A percentile compares a stretch with the other conserved stretches of the same genome.
These are phyloP conservation scores for Achaetomium macrosporum DNA, from an alignment of 2,329 filamentous ascomycete genomes.

Conservation along the genomic window DNA sequence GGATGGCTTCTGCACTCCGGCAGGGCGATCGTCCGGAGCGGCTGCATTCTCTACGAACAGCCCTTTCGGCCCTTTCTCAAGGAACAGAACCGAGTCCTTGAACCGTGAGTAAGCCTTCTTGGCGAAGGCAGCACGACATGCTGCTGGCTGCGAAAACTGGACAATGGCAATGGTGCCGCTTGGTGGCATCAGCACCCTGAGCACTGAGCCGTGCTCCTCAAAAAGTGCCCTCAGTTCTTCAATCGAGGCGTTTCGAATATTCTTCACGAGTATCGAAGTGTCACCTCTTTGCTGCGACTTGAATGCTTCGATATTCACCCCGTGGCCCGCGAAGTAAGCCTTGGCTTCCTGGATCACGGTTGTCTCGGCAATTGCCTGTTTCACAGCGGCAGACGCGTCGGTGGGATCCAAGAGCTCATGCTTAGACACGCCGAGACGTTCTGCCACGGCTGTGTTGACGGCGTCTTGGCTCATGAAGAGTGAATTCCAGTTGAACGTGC, in stretches of 20 bases:
- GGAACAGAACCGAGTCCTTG: conserved; percentile 83
- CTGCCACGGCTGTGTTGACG: conserved; percentile 83
- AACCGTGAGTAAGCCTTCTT: conserved; percentile 84
- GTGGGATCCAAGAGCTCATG: conserved; percentile 92
- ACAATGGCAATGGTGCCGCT: conserved; percentile 90
- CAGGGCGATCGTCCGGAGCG: conserved; percentile 32
- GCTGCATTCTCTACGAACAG: conserved; percentile 50
- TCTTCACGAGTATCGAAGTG: conserved; percentile 85
- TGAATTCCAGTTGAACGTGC: conserved; percentile 96
- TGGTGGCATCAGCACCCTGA: conserved; percentile 83
- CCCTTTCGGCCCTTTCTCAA: conserved; percentile 87
- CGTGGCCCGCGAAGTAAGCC: conserved; percentile 78
- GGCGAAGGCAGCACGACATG: conserved; percentile 78
- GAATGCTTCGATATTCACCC: conserved; percentile 88
- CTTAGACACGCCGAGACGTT: conserved; percentile 83
- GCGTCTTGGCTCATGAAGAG: conserved; percentile 98
- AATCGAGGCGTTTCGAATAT: conserved; percentile 76
- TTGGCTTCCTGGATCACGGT: conserved; percentile 96
- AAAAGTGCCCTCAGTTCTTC: conserved; percentile 78
- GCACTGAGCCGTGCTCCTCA: conserved; percentile 76
- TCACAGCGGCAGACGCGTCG: conserved; percentile 86
- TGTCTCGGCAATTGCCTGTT: conserved; percentile 94
- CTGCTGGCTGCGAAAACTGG: conserved; percentile 71
- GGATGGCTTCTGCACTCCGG: conserved; percentile 55
- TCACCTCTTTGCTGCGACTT: conserved; percentile 80